Base-by-base conservation (phyloP, 768 basidiomycete genomes). In the Gloeostereum incarnatum region DNA sequence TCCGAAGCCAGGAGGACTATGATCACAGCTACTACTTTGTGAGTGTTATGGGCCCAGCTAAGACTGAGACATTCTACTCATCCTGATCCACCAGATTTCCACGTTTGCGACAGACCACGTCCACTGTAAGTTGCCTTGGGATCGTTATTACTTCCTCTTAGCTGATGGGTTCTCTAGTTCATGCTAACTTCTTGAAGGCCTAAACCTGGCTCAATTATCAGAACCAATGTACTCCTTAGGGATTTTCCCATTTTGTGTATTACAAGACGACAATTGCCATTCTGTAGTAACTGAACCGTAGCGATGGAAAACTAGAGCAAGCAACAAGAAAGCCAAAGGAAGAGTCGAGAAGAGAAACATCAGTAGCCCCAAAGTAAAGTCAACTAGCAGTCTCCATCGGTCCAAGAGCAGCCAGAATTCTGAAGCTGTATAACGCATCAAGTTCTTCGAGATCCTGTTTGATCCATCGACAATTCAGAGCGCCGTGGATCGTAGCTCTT, bases 1-100 rank as follows among this genome's bases (percentile, higher is more conserved):
- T 96, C 16, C 69, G 86, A 45, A 68, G 71, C 43, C 87, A 92
- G 31, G 78, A 80, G 35, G 88, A 78, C 19, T 94, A 93, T 52
- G 89, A 93, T 50, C 86, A 91, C 53, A 78, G 79, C 37, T 93
- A 93, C 55, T 93, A 81, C 59, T 96, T 94, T 52, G 90, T 68
- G 53, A 48, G 68, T 34, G 26, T 5, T 26, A 3, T 5, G 21
- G n/a, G n/a, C n/a, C n/a, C n/a, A n/a, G n/a, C n/a, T n/a, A n/a
- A 11, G 8, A 20, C 17, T 39, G 14, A 29, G 18, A 24, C 16
- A 18, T 31, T 29, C 24, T 10, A 38, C 13, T 27, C n/a, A 13
- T 33, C 36, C 44, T 31, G 11, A 16, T 18, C 25, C 26, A 37
- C 13, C 41, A 91, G 89, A 82, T 96, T 31, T 90, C 91, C 1